Evolutionary conservation across 306 rosid genomes (phyloP), one percentile per base, ranked within the genome.

Genomic region (Cucumis hystrix): DNA sequence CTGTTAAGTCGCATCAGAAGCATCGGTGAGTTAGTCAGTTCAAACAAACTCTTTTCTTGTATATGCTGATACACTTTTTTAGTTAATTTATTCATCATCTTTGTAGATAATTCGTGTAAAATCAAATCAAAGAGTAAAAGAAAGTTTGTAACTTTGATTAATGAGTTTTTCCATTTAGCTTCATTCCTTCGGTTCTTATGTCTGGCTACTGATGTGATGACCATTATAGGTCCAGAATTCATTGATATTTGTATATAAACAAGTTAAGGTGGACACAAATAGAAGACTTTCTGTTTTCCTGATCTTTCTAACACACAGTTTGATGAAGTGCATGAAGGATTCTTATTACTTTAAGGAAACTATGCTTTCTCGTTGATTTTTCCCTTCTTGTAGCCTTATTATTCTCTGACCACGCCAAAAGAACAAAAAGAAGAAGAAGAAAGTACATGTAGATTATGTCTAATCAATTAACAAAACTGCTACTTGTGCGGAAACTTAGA

Each of bases 1-100:
- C 92, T 4, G 81, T 40, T 81, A 92, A 91, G 88, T 81, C 89
- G 43, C 84, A 85, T 66, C 83, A 56, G 73, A 87, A 81, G 62
- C 85, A 83, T 35, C 78, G 84, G 88, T 90, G 90, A 92, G 89
- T 84, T 71, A 77, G 54, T 23, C 28, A 14, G 23, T 28, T 60
- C 33, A 62, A 62, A 61, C 59, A 51, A 18, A 57, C 43, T 16
- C 75, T 35, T 39, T 23, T 20, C 62, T 10, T 35, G 81, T 63
- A 66, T 20, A 62, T 77, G 76, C 25, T 77, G 78, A 77, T 77
- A 78, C 75, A 79, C 80, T 59, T 56, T 76, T 25, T 11, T 72
- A 80, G 75, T 14, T 80, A 13, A 72, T 66, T 79, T 47, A 47
- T 64, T 75, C 70, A n/a, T 77, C 85, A 72, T 80, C 57, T 57